Evolutionary conservation across 2,329 filamentous ascomycete species (phyloP), one percentile per base, ranked within the genome.

Genomic region (Conoideocrella luteorostrata): DNA sequence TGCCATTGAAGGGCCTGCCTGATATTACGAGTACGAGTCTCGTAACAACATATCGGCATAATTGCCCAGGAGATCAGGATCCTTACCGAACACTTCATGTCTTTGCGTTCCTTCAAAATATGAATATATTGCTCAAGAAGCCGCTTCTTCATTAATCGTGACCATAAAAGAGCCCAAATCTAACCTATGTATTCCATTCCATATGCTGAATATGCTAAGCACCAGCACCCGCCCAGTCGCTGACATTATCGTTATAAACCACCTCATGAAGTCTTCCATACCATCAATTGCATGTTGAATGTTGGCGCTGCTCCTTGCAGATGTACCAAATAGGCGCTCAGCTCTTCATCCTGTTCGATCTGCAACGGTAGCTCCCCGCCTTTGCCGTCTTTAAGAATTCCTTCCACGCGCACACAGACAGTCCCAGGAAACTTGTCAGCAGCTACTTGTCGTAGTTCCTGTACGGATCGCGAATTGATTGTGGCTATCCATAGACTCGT

Each of bases 271-370:
- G 53, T 43, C 49, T 55, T 55, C 58, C 58, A 63, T 11, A 65
- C 56, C 35, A 65, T 55, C 35, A 68, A 53, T 48, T 68, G 64
- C 12, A 72, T 65, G 35, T 57, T 61, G 51, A 74, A 73, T 7
- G 64, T 70, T 6, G 70, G 67, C 26, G 69, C 60, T 18, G 52
- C 55, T 11, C 56, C 71, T 50, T 77, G 67, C 21, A 83, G 69
- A 57, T 86, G 82, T 37, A 74, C 70, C 51, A 93, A 62, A 62
- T 90, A 91, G 1, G 82, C 82, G 47, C 75, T 74, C 49, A 93
- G 60, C 64, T 91, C 85, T 49, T 80, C 77, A 53, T 90, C 83
- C 32, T 81, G 74, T 43, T 82, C 81, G 52, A 91, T 82, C 44
- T 72, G 66, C 54, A 86, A 75, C 13, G 69, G 69, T 35, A 85